These are phyloP conservation scores for Effrenium voratum DNA, from an alignment of 73 alveolate species.

Conservation along the genomic window DNA sequence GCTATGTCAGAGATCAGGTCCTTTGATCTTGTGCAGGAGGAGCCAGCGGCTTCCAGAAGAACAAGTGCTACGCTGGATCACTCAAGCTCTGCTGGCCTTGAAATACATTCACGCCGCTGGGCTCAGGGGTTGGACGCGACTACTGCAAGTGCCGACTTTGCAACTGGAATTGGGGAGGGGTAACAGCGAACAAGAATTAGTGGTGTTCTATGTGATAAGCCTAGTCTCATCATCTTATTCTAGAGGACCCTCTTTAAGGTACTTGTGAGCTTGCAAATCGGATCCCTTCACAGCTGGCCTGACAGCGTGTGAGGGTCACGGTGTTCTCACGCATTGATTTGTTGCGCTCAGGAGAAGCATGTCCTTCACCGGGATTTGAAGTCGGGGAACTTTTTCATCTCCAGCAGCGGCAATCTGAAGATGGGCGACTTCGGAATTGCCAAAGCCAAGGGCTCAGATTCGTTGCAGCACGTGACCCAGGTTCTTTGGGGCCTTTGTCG, in stretches of 20 bases:
- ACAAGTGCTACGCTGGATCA: constrained; percentile 84
- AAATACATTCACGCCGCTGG: constrained; percentile 70
- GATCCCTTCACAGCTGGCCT: no score
- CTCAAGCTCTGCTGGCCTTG: constrained; percentile 81
- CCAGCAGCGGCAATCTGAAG: constrained; percentile 57
- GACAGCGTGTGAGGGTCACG: no score
- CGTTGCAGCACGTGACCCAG: neutral
- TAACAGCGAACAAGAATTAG: neutral
- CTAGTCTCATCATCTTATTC: no score
- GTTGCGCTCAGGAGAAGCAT: constrained; percentile 42
- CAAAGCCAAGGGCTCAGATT: neutral
- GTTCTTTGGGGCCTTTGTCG: no score
- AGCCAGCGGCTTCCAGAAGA: constrained; percentile 86
- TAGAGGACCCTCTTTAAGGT: no score
- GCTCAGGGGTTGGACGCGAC: neutral
- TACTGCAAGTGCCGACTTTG: neutral
- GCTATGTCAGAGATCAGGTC: no score
- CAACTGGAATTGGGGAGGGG: neutral
- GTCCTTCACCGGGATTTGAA: constrained; percentile 77
- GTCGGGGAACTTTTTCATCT: constrained; percentile 76
- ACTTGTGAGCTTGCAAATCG: no score
- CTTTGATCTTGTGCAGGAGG: constrained; percentile 8
- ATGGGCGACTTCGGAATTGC: constrained; percentile 94
- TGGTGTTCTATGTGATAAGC: neutral
- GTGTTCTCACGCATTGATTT: no score